Evolutionary conservation across 176 grass and related monocot genomes (phyloP), one percentile per base, ranked within the genome.

Genomic region (Tuctoria greenei): DNA sequence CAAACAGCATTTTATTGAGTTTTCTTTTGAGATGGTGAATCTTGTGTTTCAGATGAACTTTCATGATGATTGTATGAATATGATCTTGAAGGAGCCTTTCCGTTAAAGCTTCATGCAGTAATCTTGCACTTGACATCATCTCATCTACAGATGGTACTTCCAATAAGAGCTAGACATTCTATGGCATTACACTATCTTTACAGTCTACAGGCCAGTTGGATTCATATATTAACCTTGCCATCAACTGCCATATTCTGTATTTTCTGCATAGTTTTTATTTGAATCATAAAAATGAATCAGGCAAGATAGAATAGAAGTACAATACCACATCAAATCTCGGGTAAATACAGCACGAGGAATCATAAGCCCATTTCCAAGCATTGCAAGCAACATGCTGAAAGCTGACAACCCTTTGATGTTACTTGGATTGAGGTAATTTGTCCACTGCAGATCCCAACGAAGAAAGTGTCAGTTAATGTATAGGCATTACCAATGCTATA

Each of bases 301-400:
- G 17, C 21, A 85, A 71, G 21, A 71, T 35, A 47, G 39, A 39
- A 57, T 31, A 86, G 64, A 79, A n/a, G 72, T 63, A 78, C 10
- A 74, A 72, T 98, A 98, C 95, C 95, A 98, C 95, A 95, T 98
- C 18, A 98, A 66, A 61, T 98, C 91, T 61, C 91, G 89, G 82
- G 95, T 98, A 88, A 98, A 98, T 79, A 98, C 86, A 82, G 91
- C 91, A 61, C 91, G 95, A 16, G 95, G 95, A 98, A 98, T 89
- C 95, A 94, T 95, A 67, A 98, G 82, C 79, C 91, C 91, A 71
- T 98, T 98, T 86, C 95, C 95, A 82, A 92, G 84, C 95, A 99
- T 99, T 62, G 91, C 84, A 78, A 95, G 91, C 80, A 99, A 84
- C 95, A 99, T 99, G 68, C 91, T 88, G 82, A 99, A 99, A 86